Base-by-base conservation (phyloP, 768 basidiomycete species). In the Austroboletus eburneus region DNA sequence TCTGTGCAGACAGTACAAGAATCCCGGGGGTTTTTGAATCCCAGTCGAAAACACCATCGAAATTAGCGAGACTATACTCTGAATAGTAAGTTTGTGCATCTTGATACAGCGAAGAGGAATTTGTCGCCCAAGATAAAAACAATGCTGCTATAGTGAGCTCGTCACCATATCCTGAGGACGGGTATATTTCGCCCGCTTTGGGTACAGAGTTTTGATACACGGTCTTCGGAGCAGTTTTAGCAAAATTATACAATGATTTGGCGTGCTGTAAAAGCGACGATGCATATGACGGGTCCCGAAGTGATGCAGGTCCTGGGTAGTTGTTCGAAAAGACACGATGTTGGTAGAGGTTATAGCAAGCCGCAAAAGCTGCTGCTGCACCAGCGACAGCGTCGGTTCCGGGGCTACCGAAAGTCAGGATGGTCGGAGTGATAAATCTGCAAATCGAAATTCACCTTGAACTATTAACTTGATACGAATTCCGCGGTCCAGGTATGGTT, bases 331-430 rank as follows among this genome's bases (percentile, higher is more conserved):
- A 78, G 29, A 72, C 57, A 50, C 71, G 74, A 55, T 75, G 75
- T 50, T 80, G 74, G 58, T 96, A 97, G 23, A 97, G 75, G 48
- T 80, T 77, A 2, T 93, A 85, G 56, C 89, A 91, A 1, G 92
- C 79, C 12, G 93, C 78, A 61, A 96, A 93, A 14, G 94, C 92
- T 2, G 90, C 86, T 2, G 93, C 81, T 5, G 87, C 79, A 37
- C 80, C 77, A 1, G 93, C 90, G 10, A 88, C 90, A 16, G 80
- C 91, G 55, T 97, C 93, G 0, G 94, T 96, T 38, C 93, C 94
- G 0, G 93, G 91, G 43, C 79, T 73, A 39, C 13, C 30, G 8
- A 29, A 30, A 12, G 42, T 46, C 33, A 58, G 40, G 16, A 29
- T 3, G 22, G 17, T 18, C 17, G 20, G 1, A 46, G 37, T 39